Conservation (phyloP, 2,329 filamentous ascomycete genomes). For the Escovopsis sp. region DNA sequence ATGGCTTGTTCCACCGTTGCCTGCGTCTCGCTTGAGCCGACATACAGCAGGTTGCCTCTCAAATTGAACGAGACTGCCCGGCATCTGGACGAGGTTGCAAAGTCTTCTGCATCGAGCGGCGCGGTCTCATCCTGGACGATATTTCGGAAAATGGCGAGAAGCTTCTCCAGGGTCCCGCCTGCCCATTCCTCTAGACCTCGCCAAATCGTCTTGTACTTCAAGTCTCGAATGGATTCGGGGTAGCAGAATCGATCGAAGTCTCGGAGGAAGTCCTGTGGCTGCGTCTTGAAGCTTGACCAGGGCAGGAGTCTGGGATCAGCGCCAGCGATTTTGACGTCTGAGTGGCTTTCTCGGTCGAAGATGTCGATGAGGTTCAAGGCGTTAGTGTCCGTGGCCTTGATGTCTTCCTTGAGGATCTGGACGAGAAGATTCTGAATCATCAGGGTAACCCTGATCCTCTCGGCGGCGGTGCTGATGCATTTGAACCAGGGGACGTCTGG, state of each 20-base stretch:
- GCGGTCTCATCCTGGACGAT: conserved; percentile 5
- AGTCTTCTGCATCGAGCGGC: neutral
- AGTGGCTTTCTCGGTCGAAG: neutral
- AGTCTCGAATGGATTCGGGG: conserved; percentile 8
- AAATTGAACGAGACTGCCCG: conserved; percentile 14
- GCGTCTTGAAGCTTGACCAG: conserved; percentile 8
- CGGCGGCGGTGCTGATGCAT: conserved; percentile 8
- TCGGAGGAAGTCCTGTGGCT: neutral
- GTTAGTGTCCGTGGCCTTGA: conserved; percentile 3
- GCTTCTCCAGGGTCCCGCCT: conserved; percentile 2
- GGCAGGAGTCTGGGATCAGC: conserved; percentile 10
- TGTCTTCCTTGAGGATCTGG: conserved; percentile 9
- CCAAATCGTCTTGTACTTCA: conserved; percentile 12
- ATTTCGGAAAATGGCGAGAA: conserved; percentile 8
- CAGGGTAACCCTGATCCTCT: conserved; percentile 6
- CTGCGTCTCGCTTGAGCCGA: conserved; percentile 9
- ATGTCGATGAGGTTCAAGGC: neutral
- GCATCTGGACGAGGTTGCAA: conserved; percentile 9
- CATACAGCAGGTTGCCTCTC: conserved; percentile 12
- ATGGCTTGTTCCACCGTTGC: conserved; percentile 6
- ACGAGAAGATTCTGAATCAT: conserved; percentile 10
- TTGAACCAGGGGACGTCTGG: conserved; percentile 22
- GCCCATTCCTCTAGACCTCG: conserved; percentile 8
- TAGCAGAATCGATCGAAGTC: conserved; percentile 10
- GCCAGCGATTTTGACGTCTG: conserved; percentile 9